Evolutionary conservation across 768 basidiomycete genomes (phyloP).

Genomic region (Lentinus brumalis): DNA sequence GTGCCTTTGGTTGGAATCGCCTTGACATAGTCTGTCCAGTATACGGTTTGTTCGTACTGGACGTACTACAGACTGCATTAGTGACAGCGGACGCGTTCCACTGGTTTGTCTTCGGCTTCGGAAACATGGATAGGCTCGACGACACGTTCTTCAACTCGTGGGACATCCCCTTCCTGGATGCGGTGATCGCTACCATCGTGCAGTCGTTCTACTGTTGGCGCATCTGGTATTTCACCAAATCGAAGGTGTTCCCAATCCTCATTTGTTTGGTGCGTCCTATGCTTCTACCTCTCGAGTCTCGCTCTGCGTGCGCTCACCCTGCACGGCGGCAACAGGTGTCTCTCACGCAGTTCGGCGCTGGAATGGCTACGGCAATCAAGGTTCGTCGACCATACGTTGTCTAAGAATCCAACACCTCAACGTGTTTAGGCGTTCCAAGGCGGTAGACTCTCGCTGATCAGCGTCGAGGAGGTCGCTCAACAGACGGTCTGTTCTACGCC

Average conservation of each 20-base stretch:
- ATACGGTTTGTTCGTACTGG: slow-evolving; percentile 3
- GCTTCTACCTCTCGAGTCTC: not conserved
- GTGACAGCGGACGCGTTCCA: slow-evolving; percentile 5
- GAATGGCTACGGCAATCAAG: not conserved
- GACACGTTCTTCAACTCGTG: slow-evolving; percentile 6
- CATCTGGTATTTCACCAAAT: slow-evolving; percentile 1
- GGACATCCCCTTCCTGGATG: slow-evolving; percentile 7
- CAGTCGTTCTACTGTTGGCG: slow-evolving; percentile 13
- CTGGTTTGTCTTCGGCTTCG: slow-evolving; percentile 7
- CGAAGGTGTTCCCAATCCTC: not conserved
- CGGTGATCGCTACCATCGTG: slow-evolving; percentile 5
- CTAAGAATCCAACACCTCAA: not conserved
- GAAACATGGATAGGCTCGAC: not conserved
- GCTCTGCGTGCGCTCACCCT: not conserved
- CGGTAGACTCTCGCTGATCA: not conserved
- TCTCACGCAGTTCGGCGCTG: not conserved
- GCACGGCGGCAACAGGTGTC: not conserved
- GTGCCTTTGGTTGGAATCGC: not conserved
- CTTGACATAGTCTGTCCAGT: not conserved
- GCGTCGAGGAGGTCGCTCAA: not conserved
- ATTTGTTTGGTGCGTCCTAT: not conserved
- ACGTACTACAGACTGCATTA: slow-evolving; percentile 1
- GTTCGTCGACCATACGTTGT: not conserved
- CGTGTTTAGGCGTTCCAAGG: not conserved
- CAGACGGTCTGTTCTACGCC: not conserved